Evolutionary conservation across 2,329 filamentous ascomycete genomes (phyloP).

Genomic region (Hymenotorrendiella dingleyae): DNA sequence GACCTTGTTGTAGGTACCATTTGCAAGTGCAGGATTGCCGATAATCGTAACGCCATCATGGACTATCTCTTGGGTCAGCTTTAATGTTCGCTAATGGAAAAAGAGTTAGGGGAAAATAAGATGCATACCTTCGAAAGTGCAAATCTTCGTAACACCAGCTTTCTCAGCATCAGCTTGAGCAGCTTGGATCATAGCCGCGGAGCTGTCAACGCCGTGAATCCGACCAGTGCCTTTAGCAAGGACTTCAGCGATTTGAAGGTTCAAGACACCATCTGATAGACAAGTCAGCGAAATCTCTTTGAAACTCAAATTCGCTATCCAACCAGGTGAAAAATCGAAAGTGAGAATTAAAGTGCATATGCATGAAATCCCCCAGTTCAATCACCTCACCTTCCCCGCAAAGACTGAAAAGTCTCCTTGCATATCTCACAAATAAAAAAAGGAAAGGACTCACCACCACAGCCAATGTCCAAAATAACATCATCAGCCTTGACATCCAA

Average conservation of each 20-base stretch:
- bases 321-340: not conserved
- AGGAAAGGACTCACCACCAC: constrained; percentile 44
- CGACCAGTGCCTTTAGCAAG: constrained; percentile 40
- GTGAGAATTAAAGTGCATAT: not conserved
- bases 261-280: constrained; percentile 48
- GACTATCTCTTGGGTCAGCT: too few species aligned
- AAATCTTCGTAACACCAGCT: constrained; percentile 13
- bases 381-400: too few species aligned
- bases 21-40: constrained; percentile 32
- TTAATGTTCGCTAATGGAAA: not conserved
- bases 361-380: too few species aligned
- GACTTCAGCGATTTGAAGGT: constrained; percentile 45
- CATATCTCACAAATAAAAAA: too few species aligned
- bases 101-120: not conserved
- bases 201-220: constrained; percentile 54
- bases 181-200: constrained; percentile 48
- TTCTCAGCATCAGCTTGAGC: constrained; percentile 38
- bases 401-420: too few species aligned
- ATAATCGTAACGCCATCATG: constrained; percentile 40
- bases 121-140: constrained; percentile 23
- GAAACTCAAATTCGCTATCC: too few species aligned
- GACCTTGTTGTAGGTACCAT: constrained; percentile 41
- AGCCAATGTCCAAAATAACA: constrained; percentile 56
- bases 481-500: constrained; percentile 54
- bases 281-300: not conserved